phyloP scores from a whole-genome alignment of 176 grass and related monocot genomes.

The Aechmea fasciata region DNA sequence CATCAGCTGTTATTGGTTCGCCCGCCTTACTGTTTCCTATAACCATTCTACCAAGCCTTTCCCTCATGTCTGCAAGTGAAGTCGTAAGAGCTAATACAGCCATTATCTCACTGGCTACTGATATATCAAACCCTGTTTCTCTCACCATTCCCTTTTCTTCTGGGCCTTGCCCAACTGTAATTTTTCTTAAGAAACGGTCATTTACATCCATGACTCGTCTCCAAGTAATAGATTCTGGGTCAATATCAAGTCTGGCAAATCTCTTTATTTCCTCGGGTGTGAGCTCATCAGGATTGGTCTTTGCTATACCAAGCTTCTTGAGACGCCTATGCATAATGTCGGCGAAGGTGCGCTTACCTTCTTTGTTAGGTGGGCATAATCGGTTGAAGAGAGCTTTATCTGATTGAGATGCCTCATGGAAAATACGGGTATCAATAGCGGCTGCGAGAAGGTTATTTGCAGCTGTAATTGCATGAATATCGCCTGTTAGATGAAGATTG shows the following conservation, averaged over 20 bases:
- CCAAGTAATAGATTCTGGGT: slow-evolving; percentile 88
- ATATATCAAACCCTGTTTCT: slow-evolving; percentile 96
- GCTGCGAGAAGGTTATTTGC: slow-evolving; percentile 98
- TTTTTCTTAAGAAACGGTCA: slow-evolving; percentile 88
- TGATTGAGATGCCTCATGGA: slow-evolving; percentile 84
- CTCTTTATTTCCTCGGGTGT: slow-evolving; percentile 82
- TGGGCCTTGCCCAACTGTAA: slow-evolving; percentile 76
- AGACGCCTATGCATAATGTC: slow-evolving; percentile 65
- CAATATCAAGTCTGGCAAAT: slow-evolving; percentile 87
- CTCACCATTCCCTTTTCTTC: slow-evolving; percentile 97
- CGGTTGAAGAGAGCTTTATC: slow-evolving; percentile 96
- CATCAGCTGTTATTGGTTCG: slow-evolving; percentile 82
- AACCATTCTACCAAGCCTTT: slow-evolving; percentile 93
- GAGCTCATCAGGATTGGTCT: slow-evolving; percentile 69
- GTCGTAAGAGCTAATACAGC: slow-evolving; percentile 94
- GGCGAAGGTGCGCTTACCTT: slow-evolving; percentile 83
- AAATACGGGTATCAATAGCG: slow-evolving; percentile 92
- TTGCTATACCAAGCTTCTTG: slow-evolving; percentile 77
- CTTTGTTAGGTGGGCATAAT: slow-evolving; percentile 85
- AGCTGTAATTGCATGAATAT: slow-evolving; percentile 96
- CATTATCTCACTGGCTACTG: slow-evolving; percentile 99
- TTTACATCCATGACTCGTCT: slow-evolving; percentile 96
- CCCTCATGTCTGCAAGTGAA: slow-evolving; percentile 91
- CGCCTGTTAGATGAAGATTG: slow-evolving; percentile 94
- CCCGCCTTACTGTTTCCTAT: slow-evolving; percentile 89